phyloP scores from a whole-genome alignment of 2,329 filamentous ascomycete genomes.

The Fusarium coffeatum region DNA sequence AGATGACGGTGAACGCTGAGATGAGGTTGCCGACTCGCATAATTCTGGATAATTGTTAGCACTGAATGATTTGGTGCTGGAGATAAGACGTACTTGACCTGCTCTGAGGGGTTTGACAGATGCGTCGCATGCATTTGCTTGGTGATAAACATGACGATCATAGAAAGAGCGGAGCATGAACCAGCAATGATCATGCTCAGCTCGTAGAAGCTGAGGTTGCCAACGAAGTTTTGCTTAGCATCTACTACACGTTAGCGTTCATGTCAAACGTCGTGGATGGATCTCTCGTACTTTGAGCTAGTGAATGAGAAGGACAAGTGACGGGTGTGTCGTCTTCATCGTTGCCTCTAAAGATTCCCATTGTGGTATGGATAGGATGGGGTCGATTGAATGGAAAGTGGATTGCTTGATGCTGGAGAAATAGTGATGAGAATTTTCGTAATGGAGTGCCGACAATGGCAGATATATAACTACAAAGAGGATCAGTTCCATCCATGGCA shows the following conservation, averaged over 20 bases:
- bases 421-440: not conserved
- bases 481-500: not conserved
- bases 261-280: not conserved
- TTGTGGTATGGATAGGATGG: not conserved
- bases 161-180: slow-evolving; percentile 28
- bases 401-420: not conserved
- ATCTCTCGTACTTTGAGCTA: slow-evolving; percentile 8
- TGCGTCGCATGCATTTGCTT: slow-evolving; percentile 37
- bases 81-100: slow-evolving; percentile 32
- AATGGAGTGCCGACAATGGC: not conserved
- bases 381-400: not conserved
- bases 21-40: slow-evolving; percentile 34
- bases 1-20: slow-evolving; percentile 33
- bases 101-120: slow-evolving; percentile 36
- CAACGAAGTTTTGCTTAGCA: slow-evolving; percentile 23
- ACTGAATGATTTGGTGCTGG: accelerated
- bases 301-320: slow-evolving; percentile 18
- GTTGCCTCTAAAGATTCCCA: not conserved
- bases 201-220: slow-evolving; percentile 23
- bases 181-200: slow-evolving; percentile 37
- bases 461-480: not conserved
- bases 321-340: not conserved
- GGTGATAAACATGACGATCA: slow-evolving; percentile 29
- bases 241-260: slow-evolving; percentile 4
- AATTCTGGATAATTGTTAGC: slow-evolving; percentile 9